Conservation (phyloP, 164 flowering plant species). For the Hamamelis virginiana region DNA sequence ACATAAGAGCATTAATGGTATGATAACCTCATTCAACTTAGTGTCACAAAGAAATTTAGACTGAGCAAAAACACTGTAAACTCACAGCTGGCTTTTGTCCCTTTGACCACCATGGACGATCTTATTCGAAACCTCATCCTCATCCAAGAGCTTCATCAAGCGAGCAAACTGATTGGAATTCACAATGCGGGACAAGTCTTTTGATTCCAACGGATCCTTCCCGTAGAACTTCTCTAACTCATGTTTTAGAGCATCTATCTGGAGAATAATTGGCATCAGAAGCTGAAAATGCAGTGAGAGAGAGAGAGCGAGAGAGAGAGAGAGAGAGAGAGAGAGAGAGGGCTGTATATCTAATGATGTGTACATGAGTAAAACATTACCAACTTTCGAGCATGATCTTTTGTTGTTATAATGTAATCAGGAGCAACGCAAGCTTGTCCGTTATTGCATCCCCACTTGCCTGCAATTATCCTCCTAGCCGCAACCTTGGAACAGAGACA, state of each 20-base stretch:
- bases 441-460: conserved; percentile 74
- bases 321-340: not conserved
- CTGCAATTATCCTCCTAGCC: conserved; percentile 51
- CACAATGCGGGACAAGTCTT: conserved; percentile 78
- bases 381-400: conserved; percentile 65
- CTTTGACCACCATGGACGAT: conserved; percentile 78
- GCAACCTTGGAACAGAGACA: conserved; percentile 53
- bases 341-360: not conserved
- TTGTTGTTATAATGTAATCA: conserved; percentile 61
- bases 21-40: not conserved
- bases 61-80: conserved; percentile 4
- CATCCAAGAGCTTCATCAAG: conserved; percentile 66
- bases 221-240: conserved; percentile 71
- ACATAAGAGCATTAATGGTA: not conserved
- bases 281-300: not conserved
- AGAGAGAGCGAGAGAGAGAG: too few species aligned
- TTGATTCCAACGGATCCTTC: conserved; percentile 62
- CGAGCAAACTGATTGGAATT: conserved; percentile 72
- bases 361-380: conserved; percentile 27
- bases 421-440: conserved; percentile 72
- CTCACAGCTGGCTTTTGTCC: conserved; percentile 62
- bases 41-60: not conserved
- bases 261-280: conserved; percentile 11
- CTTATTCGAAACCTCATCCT: conserved; percentile 69
- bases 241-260: conserved; percentile 63